These are phyloP conservation scores for Abrus pulchellus DNA, from an alignment of 306 rosid genomes.

Conservation along the genomic window DNA sequence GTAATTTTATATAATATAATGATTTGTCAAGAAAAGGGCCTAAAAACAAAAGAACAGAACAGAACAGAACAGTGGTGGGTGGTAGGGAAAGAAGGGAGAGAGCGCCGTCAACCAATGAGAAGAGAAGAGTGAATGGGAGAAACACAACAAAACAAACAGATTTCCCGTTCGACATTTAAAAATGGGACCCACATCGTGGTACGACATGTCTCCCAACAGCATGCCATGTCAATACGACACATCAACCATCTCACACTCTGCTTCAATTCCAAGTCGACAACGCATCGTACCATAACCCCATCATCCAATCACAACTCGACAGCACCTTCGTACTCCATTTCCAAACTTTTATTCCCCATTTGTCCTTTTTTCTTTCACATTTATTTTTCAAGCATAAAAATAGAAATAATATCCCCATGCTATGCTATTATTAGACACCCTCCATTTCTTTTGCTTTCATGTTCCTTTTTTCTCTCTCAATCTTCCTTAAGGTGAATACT, in stretches of 20 bases:
- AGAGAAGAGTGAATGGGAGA: slow-evolving; percentile 31
- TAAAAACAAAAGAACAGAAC: too few species aligned
- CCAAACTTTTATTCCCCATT: neutral
- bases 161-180: neutral
- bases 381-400: slow-evolving; percentile 42
- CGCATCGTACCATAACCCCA: slow-evolving; percentile 29
- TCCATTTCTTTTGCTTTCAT: slow-evolving; percentile 6
- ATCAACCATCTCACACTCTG: neutral
- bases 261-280: slow-evolving; percentile 41
- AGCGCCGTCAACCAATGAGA: slow-evolving; percentile 58
- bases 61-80: too few species aligned
- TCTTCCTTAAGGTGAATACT: slow-evolving; percentile 21
- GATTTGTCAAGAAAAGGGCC: too few species aligned
- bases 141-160: slow-evolving; percentile 25
- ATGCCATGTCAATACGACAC: slow-evolving; percentile 45
- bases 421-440: slow-evolving; percentile 36
- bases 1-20: too few species aligned
- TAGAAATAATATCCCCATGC: slow-evolving; percentile 48
- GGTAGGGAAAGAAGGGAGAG: neutral
- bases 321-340: slow-evolving; percentile 28
- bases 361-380: neutral
- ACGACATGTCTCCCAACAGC: slow-evolving; percentile 43
- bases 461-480: neutral
- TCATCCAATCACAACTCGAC: slow-evolving; percentile 53
- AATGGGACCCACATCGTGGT: slow-evolving; percentile 38